Evolutionary conservation across 345 rosid species (phyloP).

Genomic region (Syzygium grande): DNA sequence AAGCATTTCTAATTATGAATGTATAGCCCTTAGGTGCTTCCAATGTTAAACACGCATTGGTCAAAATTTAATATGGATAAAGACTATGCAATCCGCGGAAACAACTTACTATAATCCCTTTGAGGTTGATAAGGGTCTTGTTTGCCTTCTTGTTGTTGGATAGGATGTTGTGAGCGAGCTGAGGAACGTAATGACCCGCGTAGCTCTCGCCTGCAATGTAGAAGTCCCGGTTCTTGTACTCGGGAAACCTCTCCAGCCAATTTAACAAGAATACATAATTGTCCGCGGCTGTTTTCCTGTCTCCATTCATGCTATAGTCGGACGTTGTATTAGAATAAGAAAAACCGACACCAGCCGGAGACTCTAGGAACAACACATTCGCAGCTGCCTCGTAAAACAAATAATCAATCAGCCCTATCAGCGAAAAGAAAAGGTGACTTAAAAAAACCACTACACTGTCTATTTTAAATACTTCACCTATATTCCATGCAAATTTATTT

Average conservation of each 20-base stretch:
- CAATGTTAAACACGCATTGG: background rate
- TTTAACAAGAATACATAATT: conserved; percentile 54
- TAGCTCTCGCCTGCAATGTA: conserved; percentile 86
- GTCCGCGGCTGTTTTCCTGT: conserved; percentile 47
- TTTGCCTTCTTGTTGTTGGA: conserved; percentile 30
- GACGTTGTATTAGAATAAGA: conserved; percentile 63
- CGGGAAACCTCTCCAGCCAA: conserved; percentile 84
- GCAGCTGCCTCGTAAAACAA: background rate
- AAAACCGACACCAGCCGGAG: conserved; percentile 84
- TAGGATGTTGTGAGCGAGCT: conserved; percentile 62
- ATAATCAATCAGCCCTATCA: background rate
- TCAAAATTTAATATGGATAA: background rate
- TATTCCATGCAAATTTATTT: conserved; percentile 23
- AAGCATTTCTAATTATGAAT: background rate
- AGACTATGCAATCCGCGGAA: background rate
- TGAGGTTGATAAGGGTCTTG: conserved; percentile 50
- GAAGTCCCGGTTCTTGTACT: conserved; percentile 56
- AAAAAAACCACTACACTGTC: background rate
- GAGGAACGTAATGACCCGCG: conserved; percentile 82
- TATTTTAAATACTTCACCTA: background rate
- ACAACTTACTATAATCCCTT: conserved; percentile 49
- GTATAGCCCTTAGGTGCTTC: background rate
- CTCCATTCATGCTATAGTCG: conserved; percentile 40
- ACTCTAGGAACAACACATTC: conserved; percentile 64
- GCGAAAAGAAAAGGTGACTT: background rate